Conservation (phyloP, 495 filamentous ascomycete genomes). For the Neurospora cerealis region DNA sequence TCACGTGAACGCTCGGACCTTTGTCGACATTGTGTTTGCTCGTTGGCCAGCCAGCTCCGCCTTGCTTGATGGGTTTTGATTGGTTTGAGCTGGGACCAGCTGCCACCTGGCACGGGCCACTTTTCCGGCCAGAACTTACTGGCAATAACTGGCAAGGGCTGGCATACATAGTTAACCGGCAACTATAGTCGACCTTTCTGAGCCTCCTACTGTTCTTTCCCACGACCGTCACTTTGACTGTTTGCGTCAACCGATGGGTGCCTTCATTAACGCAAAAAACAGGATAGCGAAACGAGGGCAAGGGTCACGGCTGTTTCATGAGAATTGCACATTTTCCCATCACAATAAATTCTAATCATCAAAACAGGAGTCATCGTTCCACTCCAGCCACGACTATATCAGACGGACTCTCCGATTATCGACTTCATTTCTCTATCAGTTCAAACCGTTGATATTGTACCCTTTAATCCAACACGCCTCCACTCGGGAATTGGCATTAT, state of each 20-base stretch:
- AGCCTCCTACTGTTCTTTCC: neutral
- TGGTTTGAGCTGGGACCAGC: neutral
- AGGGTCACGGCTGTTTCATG: neutral
- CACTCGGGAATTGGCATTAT: neutral
- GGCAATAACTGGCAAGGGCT: neutral
- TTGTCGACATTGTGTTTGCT: neutral
- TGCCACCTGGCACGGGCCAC: neutral
- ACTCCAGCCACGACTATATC: neutral
- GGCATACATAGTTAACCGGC: neutral
- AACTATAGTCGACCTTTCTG: neutral
- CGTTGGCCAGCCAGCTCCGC: neutral
- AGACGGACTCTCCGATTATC: neutral
- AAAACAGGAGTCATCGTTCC: neutral
- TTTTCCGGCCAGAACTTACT: neutral
- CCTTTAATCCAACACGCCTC: neutral
- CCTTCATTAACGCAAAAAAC: neutral
- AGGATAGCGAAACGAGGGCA: neutral
- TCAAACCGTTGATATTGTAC: neutral
- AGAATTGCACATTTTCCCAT: neutral
- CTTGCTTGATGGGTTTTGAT: neutral
- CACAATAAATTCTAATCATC: neutral
- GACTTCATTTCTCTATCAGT: neutral
- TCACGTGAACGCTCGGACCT: neutral
- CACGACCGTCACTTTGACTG: neutral
- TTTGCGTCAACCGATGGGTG: neutral